Base-by-base conservation (phyloP, 2,329 filamentous ascomycete species). In the Botrytis squamosa region DNA sequence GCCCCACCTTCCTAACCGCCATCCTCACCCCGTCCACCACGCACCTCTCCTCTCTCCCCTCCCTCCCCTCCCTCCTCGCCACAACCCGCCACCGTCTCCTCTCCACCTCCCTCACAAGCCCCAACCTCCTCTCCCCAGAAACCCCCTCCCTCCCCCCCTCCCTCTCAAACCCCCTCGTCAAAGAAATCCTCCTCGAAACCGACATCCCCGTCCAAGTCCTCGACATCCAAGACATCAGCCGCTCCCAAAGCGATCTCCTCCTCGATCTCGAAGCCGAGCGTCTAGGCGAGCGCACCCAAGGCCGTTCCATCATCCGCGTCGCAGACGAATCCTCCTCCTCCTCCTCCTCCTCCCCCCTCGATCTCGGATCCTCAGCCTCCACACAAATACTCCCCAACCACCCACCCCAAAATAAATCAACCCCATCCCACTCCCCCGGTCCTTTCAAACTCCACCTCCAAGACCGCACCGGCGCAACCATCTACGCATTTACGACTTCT, bases 371-470 rank as follows among this genome's bases (percentile, higher is more conserved):
- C 42, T 60, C 70, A 14, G 70, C 75, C 5, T 29, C 16, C 1
- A 57, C 52, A 14, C 52, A 57, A 16, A 6, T 7, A 4, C 33
- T 7, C 8, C 33, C n/a, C 14, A 46, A 6, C 6, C 68, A 44
- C 33, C 33, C 33, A 38, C 12, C 10, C 1, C 55, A 49, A n/a
- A 42, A 29, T 10, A 80, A 81, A 40, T 78, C 77, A 1, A 74
- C 75, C 40, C 60, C 76, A 1, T 18, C 57, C n/a, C 1, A 73
- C 29, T 49, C 42, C 49, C 18, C 22, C 33, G 79, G 92, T 0
- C 91, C 93, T 38, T 94, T 97, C 84, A 92, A 93, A 73, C 83
- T 98, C 42, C 86, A 96, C 0, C 80, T 99, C 73, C 93, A 98
- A 81, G 96, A 99, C 83, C 88, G 88, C 64, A 87, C 84, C 14